Base-by-base conservation (phyloP, 352 stramenopile species). In the Lagenidium giganteum region DNA sequence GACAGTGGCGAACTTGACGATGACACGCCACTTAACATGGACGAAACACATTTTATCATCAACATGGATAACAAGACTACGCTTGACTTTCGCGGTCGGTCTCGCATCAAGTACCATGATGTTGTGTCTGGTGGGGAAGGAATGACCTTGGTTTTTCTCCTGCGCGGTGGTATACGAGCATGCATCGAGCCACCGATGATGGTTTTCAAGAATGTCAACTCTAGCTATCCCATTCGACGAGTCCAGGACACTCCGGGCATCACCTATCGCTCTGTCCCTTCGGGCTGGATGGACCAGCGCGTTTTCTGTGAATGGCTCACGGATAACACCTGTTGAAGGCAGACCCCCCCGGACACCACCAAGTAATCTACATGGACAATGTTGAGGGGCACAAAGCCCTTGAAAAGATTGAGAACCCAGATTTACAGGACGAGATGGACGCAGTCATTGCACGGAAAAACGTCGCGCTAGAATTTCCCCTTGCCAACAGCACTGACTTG, bases 111-210 rank as follows among this genome's bases (percentile, higher is more conserved):
- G 38, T 70, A 62, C 26, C 37, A 40, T 13, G 50, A 62, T 17
- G 48, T 61, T 22, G 48, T 62, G n/a, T 64, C 51, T 0, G 46
- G 48, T 22, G 49, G 48, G 23, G 39, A 61, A 31, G 53, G 33
- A 9, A 67, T 65, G 57, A 67, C 53, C 14, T 62, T 71, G 44
- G 51, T 65, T 9, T 48, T 67, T 2, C 37, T 33, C 5, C 34
- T 61, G 8, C 52, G 45, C 25, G 57, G 48, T 13, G 47, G 42
- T n/a, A 9, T 38, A 16, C 27, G 41, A 27, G 54, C 13, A 9
- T 17, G 28, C 8, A 57, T 67, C 13, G 34, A 39, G n/a, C 33
- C 45, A 5, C 47, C 57, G 11, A 71, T 59, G 54, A 56, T 68
- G 38, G 66, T 68, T 17, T 59, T 72, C 5, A 9, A 42, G 24